A percentile compares a stretch with the other conserved stretches of the same genome.
Evolutionary conservation across 441 rosid species (phyloP).

Genomic region (Omphalea diandra): DNA sequence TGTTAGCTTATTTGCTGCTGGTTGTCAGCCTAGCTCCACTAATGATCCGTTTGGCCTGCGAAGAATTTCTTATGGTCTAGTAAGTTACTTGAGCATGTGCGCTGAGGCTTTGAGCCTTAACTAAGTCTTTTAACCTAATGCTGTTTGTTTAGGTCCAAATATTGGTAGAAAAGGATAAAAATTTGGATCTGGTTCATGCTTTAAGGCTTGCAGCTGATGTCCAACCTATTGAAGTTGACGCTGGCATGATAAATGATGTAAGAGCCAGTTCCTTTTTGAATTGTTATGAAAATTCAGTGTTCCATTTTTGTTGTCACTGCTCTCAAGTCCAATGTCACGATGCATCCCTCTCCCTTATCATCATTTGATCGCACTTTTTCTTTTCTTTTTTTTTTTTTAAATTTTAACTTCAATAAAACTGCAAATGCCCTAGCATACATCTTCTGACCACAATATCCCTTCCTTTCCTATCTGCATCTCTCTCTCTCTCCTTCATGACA

Average conservation of each 20-base stretch:
- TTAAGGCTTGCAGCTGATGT: conserved; percentile 72
- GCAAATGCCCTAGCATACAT: no score
- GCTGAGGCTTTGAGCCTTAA: conserved; percentile 7
- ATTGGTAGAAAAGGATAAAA: conserved; percentile 75
- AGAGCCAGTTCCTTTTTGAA: conserved; percentile 31
- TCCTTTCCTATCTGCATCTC: neutral
- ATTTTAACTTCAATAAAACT: no score
- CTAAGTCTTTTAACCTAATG: conserved; percentile 16
- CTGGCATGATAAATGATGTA: conserved; percentile 62
- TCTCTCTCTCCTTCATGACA: neutral
- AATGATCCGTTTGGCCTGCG: conserved; percentile 94
- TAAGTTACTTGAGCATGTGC: conserved; percentile 45
- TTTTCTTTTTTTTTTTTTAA: no score
- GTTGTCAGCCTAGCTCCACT: conserved; percentile 94
- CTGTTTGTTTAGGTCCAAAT: conserved; percentile 69
- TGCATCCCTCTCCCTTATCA: neutral
- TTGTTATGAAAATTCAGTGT: neutral
- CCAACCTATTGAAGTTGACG: conserved; percentile 70
- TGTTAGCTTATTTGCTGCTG: conserved; percentile 95
- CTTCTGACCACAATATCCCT: neutral
- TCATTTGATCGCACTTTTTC: no score
- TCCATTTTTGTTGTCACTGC: neutral
- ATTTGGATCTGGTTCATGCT: conserved; percentile 60
- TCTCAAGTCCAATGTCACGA: neutral
- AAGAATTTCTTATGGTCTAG: conserved; percentile 94